Evolutionary conservation across 2,329 filamentous ascomycete genomes (phyloP), one percentile per base, ranked within the genome.

Genomic region (Aspergillus sp.): DNA sequence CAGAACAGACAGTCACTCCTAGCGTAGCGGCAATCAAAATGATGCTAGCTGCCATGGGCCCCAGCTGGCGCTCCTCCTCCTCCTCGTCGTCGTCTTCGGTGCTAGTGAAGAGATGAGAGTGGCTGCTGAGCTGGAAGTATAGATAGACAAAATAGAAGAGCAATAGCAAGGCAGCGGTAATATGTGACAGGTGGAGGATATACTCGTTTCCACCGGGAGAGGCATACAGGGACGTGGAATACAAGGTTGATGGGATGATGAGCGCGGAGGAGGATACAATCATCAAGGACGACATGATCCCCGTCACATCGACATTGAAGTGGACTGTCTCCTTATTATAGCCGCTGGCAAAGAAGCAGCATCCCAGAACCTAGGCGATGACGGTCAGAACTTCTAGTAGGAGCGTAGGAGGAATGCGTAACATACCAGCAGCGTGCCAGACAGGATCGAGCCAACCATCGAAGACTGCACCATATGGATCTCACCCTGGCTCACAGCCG

Each of bases 271-370:
- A 89, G 12, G 89, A 87, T 7, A 94, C 82, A 21, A 90, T 88
- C 38, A 94, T 84, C 57, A 94, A 77, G 59, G 88, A 91, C 7
- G 91, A 87, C 4, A 91, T 89, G 0, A 91, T 95, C 72, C 94
- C 91, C 1, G 91, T 91, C 4, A 96, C 91, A 0, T 90, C 92
- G 49, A 89, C 86, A 80, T 96, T 96, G 84, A 96, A 96, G 74
- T 84, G 87, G 72, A 96, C 91, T 70, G 92, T 88, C 36, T 83
- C 74, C 45, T 91, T 85, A 58, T 88, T 87, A 66, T 92, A 77
- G 2, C 91, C 90, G 58, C 90, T 91, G 61, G 89, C 88, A 79
- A 93, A 92, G 81, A 92, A 95, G 72, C 88, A 94, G 84, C 90
- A 92, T 60, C 91, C 91, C 79, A 95, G 80, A 58, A 95, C 90